Evolutionary conservation across 805 yeast genomes (phyloP).

Genomic region (Candida boleticola): DNA sequence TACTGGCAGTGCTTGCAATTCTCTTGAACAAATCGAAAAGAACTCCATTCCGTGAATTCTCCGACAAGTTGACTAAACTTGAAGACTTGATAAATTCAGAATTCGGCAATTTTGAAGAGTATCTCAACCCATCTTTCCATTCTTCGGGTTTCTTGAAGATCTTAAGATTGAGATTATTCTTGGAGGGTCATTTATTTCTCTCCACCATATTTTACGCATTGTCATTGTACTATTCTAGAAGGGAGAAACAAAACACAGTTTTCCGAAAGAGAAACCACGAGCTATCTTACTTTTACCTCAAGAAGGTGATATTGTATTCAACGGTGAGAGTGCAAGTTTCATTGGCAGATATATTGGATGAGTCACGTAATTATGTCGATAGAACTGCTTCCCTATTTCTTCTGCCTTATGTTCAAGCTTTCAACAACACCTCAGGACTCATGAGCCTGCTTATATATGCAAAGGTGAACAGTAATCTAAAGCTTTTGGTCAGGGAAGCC

Average conservation of each 20-base stretch:
- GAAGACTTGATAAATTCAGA: neutral
- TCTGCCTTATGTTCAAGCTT: neutral
- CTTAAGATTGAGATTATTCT: neutral
- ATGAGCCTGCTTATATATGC: neutral
- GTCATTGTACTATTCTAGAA: neutral
- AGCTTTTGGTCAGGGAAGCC: neutral
- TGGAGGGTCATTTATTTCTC: neutral
- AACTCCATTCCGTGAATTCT: neutral
- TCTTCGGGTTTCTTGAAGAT: neutral
- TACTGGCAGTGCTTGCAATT: neutral
- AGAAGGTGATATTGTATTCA: neutral
- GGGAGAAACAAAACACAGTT: neutral
- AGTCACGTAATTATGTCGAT: neutral
- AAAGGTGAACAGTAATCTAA: neutral
- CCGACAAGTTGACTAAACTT: neutral
- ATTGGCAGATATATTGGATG: slow-evolving; percentile 1
- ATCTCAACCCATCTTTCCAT: neutral
- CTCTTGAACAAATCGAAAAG: neutral
- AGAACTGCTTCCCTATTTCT: neutral
- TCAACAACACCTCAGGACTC: neutral
- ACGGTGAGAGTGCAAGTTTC: neutral
- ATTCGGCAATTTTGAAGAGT: slow-evolving; percentile 3
- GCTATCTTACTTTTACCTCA: neutral
- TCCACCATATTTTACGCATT: slow-evolving; percentile 1
- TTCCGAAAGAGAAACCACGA: neutral